A percentile compares a stretch with the other conserved stretches of the same genome.
phyloP scores from a whole-genome alignment of 257 asterid genomes.

The Catharanthus roseus region DNA sequence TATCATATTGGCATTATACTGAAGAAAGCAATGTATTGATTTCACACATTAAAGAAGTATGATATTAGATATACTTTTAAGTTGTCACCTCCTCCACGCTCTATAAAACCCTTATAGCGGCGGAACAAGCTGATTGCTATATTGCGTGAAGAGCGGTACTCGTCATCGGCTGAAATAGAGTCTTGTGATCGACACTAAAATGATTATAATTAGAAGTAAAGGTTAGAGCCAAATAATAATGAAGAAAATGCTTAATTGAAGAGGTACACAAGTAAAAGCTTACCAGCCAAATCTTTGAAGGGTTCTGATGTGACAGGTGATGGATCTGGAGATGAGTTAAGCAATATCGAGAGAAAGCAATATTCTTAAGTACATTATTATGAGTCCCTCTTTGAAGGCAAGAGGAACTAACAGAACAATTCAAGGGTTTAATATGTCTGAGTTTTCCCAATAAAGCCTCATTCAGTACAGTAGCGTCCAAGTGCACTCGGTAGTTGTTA shows the following conservation, averaged over 20 bases:
- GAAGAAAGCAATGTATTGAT: conserved; percentile 9
- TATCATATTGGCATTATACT: conserved; percentile 18
- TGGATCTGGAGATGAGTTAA: conserved; percentile 40
- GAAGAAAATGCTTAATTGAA: neutral
- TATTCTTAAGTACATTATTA: conserved; percentile 34
- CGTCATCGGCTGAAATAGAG: conserved; percentile 67
- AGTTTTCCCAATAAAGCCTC: conserved; percentile 38
- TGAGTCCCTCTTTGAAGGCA: conserved; percentile 26
- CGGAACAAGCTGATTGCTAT: conserved; percentile 87
- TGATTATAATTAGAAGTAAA: neutral
- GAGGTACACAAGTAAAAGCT: conserved; percentile 14
- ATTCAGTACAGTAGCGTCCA: conserved; percentile 37
- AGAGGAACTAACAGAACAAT: conserved; percentile 23
- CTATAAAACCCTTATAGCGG: conserved; percentile 70
- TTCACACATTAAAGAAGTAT: conserved; percentile 10
- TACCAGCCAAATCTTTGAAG: conserved; percentile 77
- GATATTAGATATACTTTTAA: conserved; percentile 56
- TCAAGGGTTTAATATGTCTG: conserved; percentile 30
- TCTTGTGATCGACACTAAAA: conserved; percentile 71
- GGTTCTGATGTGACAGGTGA: conserved; percentile 32
- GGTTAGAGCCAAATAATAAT: neutral
- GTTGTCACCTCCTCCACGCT: conserved; percentile 99
- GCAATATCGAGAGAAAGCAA: conserved; percentile 34
- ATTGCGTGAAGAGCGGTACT: conserved; percentile 82
- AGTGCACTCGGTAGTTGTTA: conserved; percentile 33